Percentiles rank a stretch among this genome's conserved stretches.
Conservation (phyloP, 2,329 filamentous ascomycete genomes). For the Cladosporium austrohemisphaericum region DNA sequence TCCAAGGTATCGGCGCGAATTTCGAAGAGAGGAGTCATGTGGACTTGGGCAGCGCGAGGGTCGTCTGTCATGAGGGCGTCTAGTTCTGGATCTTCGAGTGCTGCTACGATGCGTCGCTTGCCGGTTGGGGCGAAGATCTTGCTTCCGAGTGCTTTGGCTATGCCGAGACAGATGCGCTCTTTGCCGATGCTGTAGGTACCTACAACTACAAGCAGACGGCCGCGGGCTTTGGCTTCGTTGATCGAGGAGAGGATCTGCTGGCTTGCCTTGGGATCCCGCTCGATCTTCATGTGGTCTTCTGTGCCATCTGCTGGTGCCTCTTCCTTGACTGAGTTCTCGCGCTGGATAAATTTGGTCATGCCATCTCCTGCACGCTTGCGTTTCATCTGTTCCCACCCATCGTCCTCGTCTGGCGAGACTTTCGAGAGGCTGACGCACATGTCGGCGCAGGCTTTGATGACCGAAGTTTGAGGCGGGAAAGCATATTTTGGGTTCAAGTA, state of each 20-base stretch:
- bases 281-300: constrained; percentile 35
- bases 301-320: constrained; percentile 34
- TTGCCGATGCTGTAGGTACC: constrained; percentile 98
- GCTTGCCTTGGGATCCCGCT: constrained; percentile 28
- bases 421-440: constrained; percentile 77
- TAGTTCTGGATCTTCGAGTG: constrained; percentile 82
- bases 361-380: constrained; percentile 52
- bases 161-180: constrained; percentile 89
- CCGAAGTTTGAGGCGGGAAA: constrained; percentile 83
- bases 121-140: constrained; percentile 84
- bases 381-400: constrained; percentile 57
- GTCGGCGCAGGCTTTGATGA: constrained; percentile 81
- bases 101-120: constrained; percentile 80
- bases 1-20: constrained; percentile 86
- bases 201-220: constrained; percentile 82
- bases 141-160: constrained; percentile 76
- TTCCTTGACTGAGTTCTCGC: constrained; percentile 42
- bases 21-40: constrained; percentile 96
- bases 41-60: constrained; percentile 83
- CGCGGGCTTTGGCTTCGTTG: constrained; percentile 41
- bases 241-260: constrained; percentile 28
- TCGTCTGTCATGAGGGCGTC: constrained; percentile 71
- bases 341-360: constrained; percentile 61
- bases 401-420: constrained; percentile 55
- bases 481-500: constrained; percentile 95